Conservation (phyloP, 306 rosid genomes). For the Vigna angularis region DNA sequence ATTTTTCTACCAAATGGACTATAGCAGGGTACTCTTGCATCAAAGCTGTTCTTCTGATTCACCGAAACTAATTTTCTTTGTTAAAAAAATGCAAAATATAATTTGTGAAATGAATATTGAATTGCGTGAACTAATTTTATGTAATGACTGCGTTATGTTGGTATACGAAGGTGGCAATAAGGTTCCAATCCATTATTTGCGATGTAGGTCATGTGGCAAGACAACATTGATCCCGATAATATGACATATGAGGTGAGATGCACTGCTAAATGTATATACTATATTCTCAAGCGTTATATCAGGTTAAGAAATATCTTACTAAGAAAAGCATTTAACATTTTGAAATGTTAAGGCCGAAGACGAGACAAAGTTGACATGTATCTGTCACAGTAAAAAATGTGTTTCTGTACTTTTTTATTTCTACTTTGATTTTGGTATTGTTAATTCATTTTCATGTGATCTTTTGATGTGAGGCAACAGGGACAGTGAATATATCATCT, state of each 20-base stretch:
- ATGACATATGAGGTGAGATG: slow-evolving; percentile 88
- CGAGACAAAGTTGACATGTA: not conserved
- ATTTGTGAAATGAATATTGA: not conserved
- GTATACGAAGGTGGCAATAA: not conserved
- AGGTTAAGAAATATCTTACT: too few relatives aligned
- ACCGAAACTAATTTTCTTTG: not conserved
- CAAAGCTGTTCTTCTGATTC: not conserved
- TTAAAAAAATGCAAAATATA: not conserved
- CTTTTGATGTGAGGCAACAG: too few relatives aligned
- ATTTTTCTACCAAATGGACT: slow-evolving; percentile 7
- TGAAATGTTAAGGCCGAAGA: not conserved
- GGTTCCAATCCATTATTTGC: slow-evolving; percentile 31
- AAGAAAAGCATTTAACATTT: too few relatives aligned
- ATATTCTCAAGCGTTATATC: not conserved
- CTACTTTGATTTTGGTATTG: too few relatives aligned
- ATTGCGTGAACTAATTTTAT: not conserved
- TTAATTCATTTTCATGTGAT: too few relatives aligned
- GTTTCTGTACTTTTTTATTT: too few relatives aligned
- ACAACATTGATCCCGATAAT: slow-evolving; percentile 78
- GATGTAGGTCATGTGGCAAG: slow-evolving; percentile 76
- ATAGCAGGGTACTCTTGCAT: slow-evolving; percentile 1
- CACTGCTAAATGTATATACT: slow-evolving; percentile 27
- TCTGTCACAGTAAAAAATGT: not conserved
- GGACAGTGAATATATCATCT: not conserved
- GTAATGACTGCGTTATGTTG: not conserved